Evolutionary conservation across 306 rosid species (phyloP).

Genomic region (Trichosanthes cucumerina): DNA sequence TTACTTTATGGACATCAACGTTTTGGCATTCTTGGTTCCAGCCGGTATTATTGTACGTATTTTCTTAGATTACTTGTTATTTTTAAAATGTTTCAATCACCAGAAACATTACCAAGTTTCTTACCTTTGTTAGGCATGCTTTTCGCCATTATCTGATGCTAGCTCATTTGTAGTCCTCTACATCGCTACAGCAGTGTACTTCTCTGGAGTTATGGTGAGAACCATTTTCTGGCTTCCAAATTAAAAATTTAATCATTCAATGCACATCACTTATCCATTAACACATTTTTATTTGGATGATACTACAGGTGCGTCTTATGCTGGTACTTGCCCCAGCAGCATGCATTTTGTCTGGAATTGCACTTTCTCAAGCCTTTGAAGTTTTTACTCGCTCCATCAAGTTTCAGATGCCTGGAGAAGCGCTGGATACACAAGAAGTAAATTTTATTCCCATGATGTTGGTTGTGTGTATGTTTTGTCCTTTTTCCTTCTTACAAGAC

Average conservation of each 20-base stretch:
- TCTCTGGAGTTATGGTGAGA: constrained; percentile 99
- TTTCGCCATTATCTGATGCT: constrained; percentile 86
- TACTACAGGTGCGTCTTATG: constrained; percentile 89
- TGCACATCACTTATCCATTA: background rate
- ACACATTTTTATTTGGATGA: constrained; percentile 18
- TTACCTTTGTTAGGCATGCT: constrained; percentile 68
- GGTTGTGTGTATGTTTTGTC: background rate
- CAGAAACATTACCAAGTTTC: constrained; percentile 6
- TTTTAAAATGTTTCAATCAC: constrained; percentile 7
- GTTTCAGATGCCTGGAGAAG: constrained; percentile 68
- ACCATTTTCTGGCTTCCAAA: constrained; percentile 13
- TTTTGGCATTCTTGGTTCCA: constrained; percentile 95
- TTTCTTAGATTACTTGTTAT: constrained; percentile 9
- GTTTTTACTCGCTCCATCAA: constrained; percentile 85
- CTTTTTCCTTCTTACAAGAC: constrained; percentile 3
- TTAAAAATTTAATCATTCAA: constrained; percentile 2
- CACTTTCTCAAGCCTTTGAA: constrained; percentile 95
- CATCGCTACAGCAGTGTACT: constrained; percentile 79
- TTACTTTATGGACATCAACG: constrained; percentile 98
- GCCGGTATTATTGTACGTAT: constrained; percentile 85
- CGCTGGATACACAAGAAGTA: constrained; percentile 36
- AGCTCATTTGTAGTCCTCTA: constrained; percentile 88
- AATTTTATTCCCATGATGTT: constrained; percentile 13
- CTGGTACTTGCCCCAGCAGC: constrained; percentile 99
- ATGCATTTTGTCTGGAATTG: constrained; percentile 95